A percentile compares a stretch with the other conserved stretches of the same genome.
phyloP scores from a whole-genome alignment of 495 filamentous ascomycete genomes.

The Copromyces sp. region DNA sequence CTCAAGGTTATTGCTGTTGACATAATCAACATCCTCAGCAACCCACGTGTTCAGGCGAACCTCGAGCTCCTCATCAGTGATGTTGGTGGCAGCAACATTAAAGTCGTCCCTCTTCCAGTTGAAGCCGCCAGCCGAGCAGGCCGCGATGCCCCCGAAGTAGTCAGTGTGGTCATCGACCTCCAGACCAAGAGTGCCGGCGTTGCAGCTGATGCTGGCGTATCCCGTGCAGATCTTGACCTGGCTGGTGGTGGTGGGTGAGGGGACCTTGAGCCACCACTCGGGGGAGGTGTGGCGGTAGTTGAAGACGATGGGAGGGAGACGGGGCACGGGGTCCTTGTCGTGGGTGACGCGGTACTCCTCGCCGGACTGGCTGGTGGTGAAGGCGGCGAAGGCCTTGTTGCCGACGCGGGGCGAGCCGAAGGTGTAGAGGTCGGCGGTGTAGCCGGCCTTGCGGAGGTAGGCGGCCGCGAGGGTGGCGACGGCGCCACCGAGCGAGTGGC shows the following conservation, averaged over 20 bases:
- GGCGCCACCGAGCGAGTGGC: conserved; percentile 62
- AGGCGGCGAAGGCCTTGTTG: conserved; percentile 43
- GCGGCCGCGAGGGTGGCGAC: conserved; percentile 51
- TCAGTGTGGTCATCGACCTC: conserved; percentile 22
- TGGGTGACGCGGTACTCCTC: conserved; percentile 59
- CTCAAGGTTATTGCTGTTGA: not conserved
- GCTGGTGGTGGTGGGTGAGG: conserved; percentile 10
- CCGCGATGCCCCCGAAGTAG: conserved; percentile 29
- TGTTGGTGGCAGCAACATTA: conserved; percentile 5
- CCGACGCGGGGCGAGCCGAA: conserved; percentile 63
- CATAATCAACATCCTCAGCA: conserved; percentile 14
- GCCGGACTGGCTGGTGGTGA: conserved; percentile 40
- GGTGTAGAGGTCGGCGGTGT: conserved; percentile 41
- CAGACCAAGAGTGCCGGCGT: conserved; percentile 24
- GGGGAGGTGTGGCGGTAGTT: conserved; percentile 55
- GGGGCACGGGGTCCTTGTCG: conserved; percentile 54
- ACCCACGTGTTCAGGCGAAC: conserved; percentile 20
- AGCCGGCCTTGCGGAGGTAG: conserved; percentile 42
- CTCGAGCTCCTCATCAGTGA: conserved; percentile 24
- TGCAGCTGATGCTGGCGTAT: conserved; percentile 28
- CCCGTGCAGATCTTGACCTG: conserved; percentile 32
- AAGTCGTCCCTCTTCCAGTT: conserved; percentile 14
- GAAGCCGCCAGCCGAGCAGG: conserved; percentile 15
- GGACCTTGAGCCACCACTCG: conserved; percentile 49
- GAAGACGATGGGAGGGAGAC: conserved; percentile 44